phyloP scores from a whole-genome alignment of 805 yeast species.

The Metschnikowia arizonensis region DNA sequence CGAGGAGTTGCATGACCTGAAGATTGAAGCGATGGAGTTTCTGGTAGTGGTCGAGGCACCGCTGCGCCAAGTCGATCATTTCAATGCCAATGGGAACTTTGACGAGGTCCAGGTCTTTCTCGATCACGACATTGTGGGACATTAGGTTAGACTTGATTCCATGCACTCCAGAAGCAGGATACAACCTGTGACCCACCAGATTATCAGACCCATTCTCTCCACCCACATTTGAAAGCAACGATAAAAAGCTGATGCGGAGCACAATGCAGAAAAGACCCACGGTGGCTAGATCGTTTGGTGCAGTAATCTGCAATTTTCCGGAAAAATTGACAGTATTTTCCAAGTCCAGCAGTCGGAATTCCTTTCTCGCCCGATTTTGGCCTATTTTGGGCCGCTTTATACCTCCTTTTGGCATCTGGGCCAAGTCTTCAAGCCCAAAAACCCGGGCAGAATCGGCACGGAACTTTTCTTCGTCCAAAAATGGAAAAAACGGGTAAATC shows the following conservation, averaged over 20 bases:
- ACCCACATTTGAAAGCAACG: conserved; percentile 13
- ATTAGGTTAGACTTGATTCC: not conserved
- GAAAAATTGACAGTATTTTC: not conserved
- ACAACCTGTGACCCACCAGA: no score
- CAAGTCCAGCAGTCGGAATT: no score
- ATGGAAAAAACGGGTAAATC: conserved; percentile 20
- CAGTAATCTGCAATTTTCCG: not conserved
- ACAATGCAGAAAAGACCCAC: conserved; percentile 16
- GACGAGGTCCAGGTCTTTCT: conserved; percentile 4
- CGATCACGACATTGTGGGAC: not conserved
- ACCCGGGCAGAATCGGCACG: conserved; percentile 6
- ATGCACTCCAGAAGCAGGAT: conserved; percentile 1
- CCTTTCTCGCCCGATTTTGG: not conserved
- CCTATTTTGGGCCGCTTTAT: not conserved
- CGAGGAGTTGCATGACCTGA: conserved; percentile 13
- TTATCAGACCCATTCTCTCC: not conserved
- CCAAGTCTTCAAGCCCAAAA: conserved; percentile 2
- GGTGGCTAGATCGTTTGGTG: conserved; percentile 11
- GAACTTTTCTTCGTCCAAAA: conserved; percentile 15
- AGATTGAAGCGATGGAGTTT: conserved; percentile 10
- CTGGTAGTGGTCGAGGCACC: conserved; percentile 16
- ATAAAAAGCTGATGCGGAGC: conserved; percentile 17
- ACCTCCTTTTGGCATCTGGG: not conserved
- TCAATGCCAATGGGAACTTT: conserved; percentile 18
- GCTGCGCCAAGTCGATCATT: conserved; percentile 15